These are phyloP conservation scores for Chlamydomonas sp. DNA, from an alignment of 139 green algal species.

Conservation along the genomic window DNA sequence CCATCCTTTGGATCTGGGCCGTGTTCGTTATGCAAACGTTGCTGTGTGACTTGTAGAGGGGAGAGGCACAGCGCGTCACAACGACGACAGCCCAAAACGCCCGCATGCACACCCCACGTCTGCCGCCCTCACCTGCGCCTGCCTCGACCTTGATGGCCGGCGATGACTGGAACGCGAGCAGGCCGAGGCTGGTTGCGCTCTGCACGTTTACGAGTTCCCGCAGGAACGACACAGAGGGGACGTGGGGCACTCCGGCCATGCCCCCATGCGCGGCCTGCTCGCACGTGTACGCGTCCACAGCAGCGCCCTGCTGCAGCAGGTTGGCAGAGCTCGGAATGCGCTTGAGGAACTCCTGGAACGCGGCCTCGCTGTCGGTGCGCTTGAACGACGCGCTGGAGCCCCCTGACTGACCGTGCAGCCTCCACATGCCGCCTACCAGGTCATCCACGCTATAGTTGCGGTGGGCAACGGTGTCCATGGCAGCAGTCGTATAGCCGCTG, in stretches of 20 bases:
- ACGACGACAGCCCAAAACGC: too few relatives aligned
- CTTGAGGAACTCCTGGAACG: slow-evolving; percentile 66
- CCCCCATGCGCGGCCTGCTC: background rate
- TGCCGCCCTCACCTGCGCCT: too few relatives aligned
- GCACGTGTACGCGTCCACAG: background rate
- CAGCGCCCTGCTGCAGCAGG: background rate
- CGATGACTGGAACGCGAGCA: too few relatives aligned
- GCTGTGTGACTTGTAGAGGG: too few relatives aligned
- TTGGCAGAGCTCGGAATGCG: slow-evolving; percentile 45
- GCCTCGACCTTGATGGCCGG: too few relatives aligned
- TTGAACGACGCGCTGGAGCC: slow-evolving; percentile 23
- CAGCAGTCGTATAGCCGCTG: slow-evolving; percentile 11
- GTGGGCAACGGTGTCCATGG: background rate
- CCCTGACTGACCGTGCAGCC: background rate
- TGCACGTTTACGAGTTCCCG: background rate
- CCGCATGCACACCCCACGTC: too few relatives aligned
- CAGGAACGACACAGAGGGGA: background rate
- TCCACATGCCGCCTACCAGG: slow-evolving; percentile 18
- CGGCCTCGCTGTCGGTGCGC: slow-evolving; percentile 46
- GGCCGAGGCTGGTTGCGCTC: background rate
- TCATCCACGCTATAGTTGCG: slow-evolving; percentile 11
- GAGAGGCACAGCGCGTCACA: too few relatives aligned
- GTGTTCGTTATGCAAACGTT: too few relatives aligned
- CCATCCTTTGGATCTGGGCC: too few relatives aligned
- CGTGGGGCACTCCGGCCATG: background rate